Evolutionary conservation across 2,329 filamentous ascomycete genomes (phyloP).

Genomic region (Aspergillus neoniger): DNA sequence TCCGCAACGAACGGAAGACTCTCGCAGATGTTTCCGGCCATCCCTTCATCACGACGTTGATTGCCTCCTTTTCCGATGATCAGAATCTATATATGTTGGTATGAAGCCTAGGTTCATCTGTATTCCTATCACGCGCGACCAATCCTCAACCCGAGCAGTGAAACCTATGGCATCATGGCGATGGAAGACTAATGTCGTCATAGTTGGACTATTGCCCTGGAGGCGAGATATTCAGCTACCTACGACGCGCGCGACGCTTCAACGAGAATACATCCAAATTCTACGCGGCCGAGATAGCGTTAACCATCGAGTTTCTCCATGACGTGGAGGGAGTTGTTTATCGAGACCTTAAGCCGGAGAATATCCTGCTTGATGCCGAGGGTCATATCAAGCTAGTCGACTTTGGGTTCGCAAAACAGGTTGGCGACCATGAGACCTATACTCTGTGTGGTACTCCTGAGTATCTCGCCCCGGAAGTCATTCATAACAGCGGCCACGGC

Average conservation of each 20-base stretch:
- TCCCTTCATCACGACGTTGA: conserved; percentile 66
- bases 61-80: conserved; percentile 65
- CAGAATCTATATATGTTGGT: conserved; percentile 60
- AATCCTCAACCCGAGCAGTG: neutral
- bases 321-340: conserved; percentile 66
- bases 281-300: conserved; percentile 66
- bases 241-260: conserved; percentile 63
- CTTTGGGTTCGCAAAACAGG: conserved; percentile 69
- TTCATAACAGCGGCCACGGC: conserved; percentile 65
- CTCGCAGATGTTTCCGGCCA: conserved; percentile 64
- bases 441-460: conserved; percentile 68
- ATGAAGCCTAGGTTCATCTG: conserved; percentile 19
- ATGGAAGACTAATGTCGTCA: conserved; percentile 22
- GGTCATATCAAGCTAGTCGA: conserved; percentile 68
- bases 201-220: conserved; percentile 68
- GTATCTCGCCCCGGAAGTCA: conserved; percentile 68
- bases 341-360: conserved; percentile 67
- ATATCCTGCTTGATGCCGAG: conserved; percentile 66
- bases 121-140: neutral
- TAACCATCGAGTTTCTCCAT: conserved; percentile 66
- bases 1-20: conserved; percentile 66
- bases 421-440: conserved; percentile 60
- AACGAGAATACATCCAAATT: conserved; percentile 64
- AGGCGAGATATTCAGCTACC: conserved; percentile 67
- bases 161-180: neutral